Conservation (phyloP, 2,329 filamentous ascomycete genomes). For the Pleomassaria siparia region DNA sequence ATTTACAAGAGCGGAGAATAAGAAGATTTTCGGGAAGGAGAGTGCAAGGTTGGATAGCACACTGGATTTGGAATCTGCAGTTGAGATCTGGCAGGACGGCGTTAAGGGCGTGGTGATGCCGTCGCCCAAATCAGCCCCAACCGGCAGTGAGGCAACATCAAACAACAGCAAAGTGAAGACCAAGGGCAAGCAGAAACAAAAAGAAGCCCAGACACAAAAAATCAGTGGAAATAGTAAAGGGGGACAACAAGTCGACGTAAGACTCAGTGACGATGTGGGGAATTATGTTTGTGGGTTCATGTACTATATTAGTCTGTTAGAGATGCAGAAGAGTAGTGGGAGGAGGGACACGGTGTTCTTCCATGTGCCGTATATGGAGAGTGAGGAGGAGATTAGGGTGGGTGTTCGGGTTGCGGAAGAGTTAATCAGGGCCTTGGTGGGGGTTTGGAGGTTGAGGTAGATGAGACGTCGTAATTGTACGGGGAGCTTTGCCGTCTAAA, state of each 20-base stretch:
- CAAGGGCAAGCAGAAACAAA: conserved; percentile 9
- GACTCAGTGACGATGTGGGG: conserved; percentile 45
- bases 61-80: conserved; percentile 23
- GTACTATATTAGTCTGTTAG: conserved; percentile 44
- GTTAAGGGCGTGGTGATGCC: conserved; percentile 2
- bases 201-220: no score
- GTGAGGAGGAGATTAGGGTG: conserved; percentile 31
- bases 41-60: conserved; percentile 23
- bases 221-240: conserved; percentile 4
- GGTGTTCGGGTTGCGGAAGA: conserved; percentile 34
- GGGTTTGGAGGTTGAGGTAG: conserved; percentile 19
- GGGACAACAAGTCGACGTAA: conserved; percentile 27
- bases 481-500: no score
- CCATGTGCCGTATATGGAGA: conserved; percentile 44
- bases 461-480: not conserved
- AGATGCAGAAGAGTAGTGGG: conserved; percentile 22
- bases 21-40: conserved; percentile 23
- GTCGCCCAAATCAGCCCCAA: no score
- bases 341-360: conserved; percentile 42
- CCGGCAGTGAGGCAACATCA: conserved; percentile 1
- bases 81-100: conserved; percentile 14
- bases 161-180: conserved; percentile 7
- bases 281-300: conserved; percentile 49
- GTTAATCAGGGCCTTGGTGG: conserved; percentile 41
- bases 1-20: conserved; percentile 32